Base-by-base conservation (phyloP, 2,329 filamentous ascomycete genomes). In the Monosporascus ibericus region DNA sequence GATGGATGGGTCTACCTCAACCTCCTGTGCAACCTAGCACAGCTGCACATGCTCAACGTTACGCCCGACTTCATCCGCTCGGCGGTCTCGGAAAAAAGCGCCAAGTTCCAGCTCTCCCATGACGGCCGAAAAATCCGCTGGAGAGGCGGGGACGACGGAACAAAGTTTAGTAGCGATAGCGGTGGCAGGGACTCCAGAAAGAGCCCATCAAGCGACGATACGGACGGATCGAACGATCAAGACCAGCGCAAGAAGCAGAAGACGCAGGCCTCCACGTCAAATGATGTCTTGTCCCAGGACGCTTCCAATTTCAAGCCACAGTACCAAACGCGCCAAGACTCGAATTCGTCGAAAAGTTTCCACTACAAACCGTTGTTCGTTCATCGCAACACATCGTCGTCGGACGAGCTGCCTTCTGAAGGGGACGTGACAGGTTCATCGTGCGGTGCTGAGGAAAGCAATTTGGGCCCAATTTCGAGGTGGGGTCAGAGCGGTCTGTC, bases 1-100 rank as follows among this genome's bases (percentile, higher is more conserved):
- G 84, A 90, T 25, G 88, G 88, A 5, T 94, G 89, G 89, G 83
- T 92, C 0, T 92, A 92, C 60, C 72, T 94, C 6, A 94, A 94
- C 60, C 71, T 95, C 1, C 75, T 95, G 1, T 85, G 86, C 64
- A 91, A 87, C 63, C 80, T 95, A 75, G 90, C 90, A 0, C 90
- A 95, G 68, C 72, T 95, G 18, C 90, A 95, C 61, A 92, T 91
- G 0, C 78, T 94, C 59, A 92, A 90, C 53, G 89, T 95, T 1
- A 91, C 90, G 0, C 78, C 85, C 0, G 83, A 86, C 27, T 92
- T 92, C 61, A 84, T 94, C 39, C 84, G 87, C 53, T 80, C 81
- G 37, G 87, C 90, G 0, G 76, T 95, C 1, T 73, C 75, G 0
- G 82, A 87, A 48, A 80, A 84, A 58, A 92, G 88, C 61, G 79